Evolutionary conservation across 2,329 filamentous ascomycete species (phyloP), one percentile per base, ranked within the genome.

Genomic region (Akanthomyces uredinophilus): DNA sequence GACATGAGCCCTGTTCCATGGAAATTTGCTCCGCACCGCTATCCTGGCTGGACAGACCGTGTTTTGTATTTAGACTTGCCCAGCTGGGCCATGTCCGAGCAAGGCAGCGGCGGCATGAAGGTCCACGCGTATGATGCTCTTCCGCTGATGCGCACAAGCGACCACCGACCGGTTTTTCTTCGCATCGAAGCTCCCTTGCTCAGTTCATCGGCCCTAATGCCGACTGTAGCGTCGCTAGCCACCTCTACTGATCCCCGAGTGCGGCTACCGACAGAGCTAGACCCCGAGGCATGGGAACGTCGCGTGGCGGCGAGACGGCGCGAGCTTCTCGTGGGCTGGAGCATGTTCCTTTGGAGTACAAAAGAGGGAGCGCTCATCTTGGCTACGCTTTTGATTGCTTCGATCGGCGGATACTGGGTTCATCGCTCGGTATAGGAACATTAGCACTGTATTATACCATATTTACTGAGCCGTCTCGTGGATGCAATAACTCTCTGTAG

Each of bases 41-140:
- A 91, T 82, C 93, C 95, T 1, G 88, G 88, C 70, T 98, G 94
- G 95, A 96, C 92, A 69, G 95, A 98, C 74, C 86, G 95, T 4
- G 88, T 98, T 22, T 78, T 98, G 22, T 98, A 87, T 73, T 79
- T 94, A 3, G 84, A 89, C 57, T 76, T 82, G 24, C 85, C 83
- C 22, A 73, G 74, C 24, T 87, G 83, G 81, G 71, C 80, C 44
- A 74, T 74, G 49, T 29, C 51, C 7, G 16, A 46, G 69, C 72
- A 66, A 57, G 47, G 61, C 60, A 20, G 63, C 66, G 16, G 70
- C 52, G 68, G 70, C 39, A 76, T 86, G 41, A 72, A 78, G 8
- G 81, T 91, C n/a, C 74, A 77, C 27, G 79, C 86, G 27, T 98
- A 98, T 73, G 81, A 86, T 18, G 85, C 90, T 18, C 79, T 98